Conservation (phyloP, 805 yeast genomes). For the Saccharomyces kudriavzevii region DNA sequence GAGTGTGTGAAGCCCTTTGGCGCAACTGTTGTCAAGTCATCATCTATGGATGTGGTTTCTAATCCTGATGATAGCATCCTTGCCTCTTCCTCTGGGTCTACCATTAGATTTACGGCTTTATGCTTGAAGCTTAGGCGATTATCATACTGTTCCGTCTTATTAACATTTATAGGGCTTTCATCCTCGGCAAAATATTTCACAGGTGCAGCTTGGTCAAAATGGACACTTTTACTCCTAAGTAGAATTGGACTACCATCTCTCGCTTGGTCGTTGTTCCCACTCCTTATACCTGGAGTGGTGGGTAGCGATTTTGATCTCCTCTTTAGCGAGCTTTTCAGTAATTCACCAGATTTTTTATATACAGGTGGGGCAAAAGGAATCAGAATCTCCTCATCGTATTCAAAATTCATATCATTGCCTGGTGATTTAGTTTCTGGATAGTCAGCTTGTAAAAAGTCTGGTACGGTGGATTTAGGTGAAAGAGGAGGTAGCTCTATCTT, state of each 20-base stretch:
- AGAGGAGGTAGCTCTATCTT: slow-evolving; percentile 21
- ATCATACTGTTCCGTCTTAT: slow-evolving; percentile 29
- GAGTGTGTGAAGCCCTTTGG: not conserved
- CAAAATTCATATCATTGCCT: not conserved
- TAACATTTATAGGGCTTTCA: slow-evolving; percentile 75
- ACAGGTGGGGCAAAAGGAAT: slow-evolving; percentile 30
- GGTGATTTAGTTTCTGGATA: slow-evolving; percentile 2
- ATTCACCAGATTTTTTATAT: slow-evolving; percentile 83
- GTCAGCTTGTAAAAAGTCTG: not conserved
- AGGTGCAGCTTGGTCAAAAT: slow-evolving; percentile 64
- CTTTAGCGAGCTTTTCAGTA: slow-evolving; percentile 37
- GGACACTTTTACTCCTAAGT: slow-evolving; percentile 69
- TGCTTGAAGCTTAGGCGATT: slow-evolving; percentile 22
- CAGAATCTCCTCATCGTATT: slow-evolving; percentile 9
- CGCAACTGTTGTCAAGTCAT: not conserved
- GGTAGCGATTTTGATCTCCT: slow-evolving; percentile 40
- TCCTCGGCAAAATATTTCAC: slow-evolving; percentile 66
- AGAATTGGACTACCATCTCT: slow-evolving; percentile 1
- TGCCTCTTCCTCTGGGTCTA: slow-evolving; percentile 8
- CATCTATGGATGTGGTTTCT: not conserved
- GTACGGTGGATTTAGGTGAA: slow-evolving; percentile 9
- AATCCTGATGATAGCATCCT: slow-evolving; percentile 4
- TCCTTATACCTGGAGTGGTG: slow-evolving; percentile 15
- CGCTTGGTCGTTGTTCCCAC: not conserved
- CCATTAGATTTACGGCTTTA: slow-evolving; percentile 11